phyloP scores from a whole-genome alignment of 2,329 filamentous ascomycete genomes.

The Diaporthe amygdali region DNA sequence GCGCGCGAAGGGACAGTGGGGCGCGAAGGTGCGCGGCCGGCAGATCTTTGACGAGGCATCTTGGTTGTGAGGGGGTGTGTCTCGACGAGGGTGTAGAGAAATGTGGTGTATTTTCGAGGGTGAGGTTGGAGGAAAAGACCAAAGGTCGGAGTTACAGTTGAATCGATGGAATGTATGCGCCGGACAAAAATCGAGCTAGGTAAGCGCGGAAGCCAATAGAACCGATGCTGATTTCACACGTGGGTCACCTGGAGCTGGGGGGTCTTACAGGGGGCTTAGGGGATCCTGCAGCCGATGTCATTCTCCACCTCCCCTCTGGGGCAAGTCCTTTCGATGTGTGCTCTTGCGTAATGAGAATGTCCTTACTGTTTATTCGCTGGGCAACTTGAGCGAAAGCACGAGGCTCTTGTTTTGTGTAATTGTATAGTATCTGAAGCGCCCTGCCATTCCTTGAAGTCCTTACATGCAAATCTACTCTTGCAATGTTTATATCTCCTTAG shows the following conservation, averaged over 20 bases:
- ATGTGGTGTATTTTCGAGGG: neutral
- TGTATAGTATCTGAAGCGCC: neutral
- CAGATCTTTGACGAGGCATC: conserved; percentile 82
- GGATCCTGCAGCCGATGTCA: neutral
- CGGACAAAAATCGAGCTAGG: conserved; percentile 28
- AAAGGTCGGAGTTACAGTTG: conserved; percentile 32
- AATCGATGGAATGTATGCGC: conserved; percentile 33
- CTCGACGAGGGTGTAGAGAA: conserved; percentile 1
- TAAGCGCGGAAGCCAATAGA: conserved; percentile 35
- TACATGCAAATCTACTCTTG: no score
- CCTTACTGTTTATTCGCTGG: no score
- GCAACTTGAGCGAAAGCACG: neutral
- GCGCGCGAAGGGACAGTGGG: conserved; percentile 68
- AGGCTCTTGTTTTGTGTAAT: neutral
- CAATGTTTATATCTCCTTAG: no score
- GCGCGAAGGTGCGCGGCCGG: conserved; percentile 68
- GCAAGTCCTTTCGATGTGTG: no score
- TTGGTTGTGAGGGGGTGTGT: conserved; percentile 35
- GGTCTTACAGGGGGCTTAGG: conserved; percentile 22
- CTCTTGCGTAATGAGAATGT: no score
- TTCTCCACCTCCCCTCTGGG: no score
- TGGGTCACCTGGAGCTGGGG: conserved; percentile 31
- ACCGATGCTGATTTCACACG: conserved; percentile 23
- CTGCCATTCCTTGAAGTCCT: neutral
- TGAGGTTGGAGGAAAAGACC: conserved; percentile 26